phyloP scores from a whole-genome alignment of 2,329 filamentous ascomycete species.

The Myriosclerotinia scirpicola region DNA sequence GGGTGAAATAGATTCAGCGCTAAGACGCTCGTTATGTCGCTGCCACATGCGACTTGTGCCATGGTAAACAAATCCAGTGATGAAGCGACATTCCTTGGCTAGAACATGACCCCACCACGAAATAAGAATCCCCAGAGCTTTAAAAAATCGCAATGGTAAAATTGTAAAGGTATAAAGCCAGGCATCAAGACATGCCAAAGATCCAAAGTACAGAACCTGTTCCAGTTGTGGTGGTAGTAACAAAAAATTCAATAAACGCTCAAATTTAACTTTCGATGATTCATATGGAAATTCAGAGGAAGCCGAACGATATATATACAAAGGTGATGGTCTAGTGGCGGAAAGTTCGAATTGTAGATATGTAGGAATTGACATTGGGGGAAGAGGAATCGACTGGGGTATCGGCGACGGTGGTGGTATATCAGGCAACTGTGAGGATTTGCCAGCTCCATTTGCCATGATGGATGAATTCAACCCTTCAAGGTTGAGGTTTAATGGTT shows the following conservation, averaged over 20 bases:
- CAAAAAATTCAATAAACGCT: conserved; percentile 86
- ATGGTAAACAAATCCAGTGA: conserved; percentile 74
- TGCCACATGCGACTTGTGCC: conserved; percentile 79
- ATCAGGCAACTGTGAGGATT: conserved; percentile 24
- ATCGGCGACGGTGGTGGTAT: conserved; percentile 42
- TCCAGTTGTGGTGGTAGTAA: conserved; percentile 80
- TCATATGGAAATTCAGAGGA: conserved; percentile 73
- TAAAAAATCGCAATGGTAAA: conserved; percentile 81
- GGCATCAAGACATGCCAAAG: conserved; percentile 86
- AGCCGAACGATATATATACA: conserved; percentile 64
- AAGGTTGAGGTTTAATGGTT: conserved; percentile 36
- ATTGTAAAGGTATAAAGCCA: conserved; percentile 98
- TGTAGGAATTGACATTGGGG: conserved; percentile 66
- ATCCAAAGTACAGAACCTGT: conserved; percentile 81
- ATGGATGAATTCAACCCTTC: conserved; percentile 11
- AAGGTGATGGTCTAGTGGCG: conserved; percentile 59
- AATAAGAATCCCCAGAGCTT: conserved; percentile 73
- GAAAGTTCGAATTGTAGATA: conserved; percentile 65
- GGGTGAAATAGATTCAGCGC: conserved; percentile 30
- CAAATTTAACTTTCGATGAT: conserved; percentile 87
- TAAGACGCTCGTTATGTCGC: conserved; percentile 50
- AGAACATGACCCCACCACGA: conserved; percentile 77
- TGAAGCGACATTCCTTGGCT: conserved; percentile 67
- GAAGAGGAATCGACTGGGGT: conserved; percentile 57
- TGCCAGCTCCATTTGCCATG: conserved; percentile 15